Conservation (phyloP, 2,329 filamentous ascomycete species). For the Bisporella sp. region DNA sequence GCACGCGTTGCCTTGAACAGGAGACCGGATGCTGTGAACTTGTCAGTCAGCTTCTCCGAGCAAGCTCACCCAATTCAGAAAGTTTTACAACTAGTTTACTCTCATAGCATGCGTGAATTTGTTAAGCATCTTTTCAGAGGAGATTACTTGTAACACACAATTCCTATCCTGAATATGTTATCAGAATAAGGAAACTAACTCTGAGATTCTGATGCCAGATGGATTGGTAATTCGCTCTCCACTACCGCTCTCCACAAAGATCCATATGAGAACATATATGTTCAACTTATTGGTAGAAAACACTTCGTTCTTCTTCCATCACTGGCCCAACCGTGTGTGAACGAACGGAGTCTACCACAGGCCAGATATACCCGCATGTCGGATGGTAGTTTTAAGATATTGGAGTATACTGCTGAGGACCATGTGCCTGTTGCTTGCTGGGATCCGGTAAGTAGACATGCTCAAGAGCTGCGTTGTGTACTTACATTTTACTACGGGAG, state of each 20-base stretch:
- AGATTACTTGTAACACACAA: too few relatives aligned
- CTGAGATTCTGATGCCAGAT: constrained; percentile 26
- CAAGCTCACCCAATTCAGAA: too few relatives aligned
- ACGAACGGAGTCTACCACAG: constrained; percentile 47
- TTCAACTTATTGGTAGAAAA: constrained; percentile 66
- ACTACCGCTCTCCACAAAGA: constrained; percentile 72
- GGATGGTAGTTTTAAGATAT: constrained; percentile 8
- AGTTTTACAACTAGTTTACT: too few relatives aligned
- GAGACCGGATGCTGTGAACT: constrained; percentile 67
- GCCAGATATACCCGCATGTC: constrained; percentile 36
- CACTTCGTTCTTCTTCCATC: constrained; percentile 72
- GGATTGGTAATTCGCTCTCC: constrained; percentile 68
- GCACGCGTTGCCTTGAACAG: constrained; percentile 63
- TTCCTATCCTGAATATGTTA: too few relatives aligned
- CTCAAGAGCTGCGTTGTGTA: too few relatives aligned
- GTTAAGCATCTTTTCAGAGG: too few relatives aligned
- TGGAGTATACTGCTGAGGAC: constrained; percentile 26
- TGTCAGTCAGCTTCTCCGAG: constrained; percentile 27
- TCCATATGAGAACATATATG: constrained; percentile 81
- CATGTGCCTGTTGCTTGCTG: constrained; percentile 62
- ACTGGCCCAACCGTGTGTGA: constrained; percentile 60
- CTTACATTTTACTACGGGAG: too few relatives aligned
- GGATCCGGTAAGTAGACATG: constrained; percentile 47
- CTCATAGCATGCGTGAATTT: too few relatives aligned
- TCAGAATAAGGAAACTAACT: too few relatives aligned